Percentiles rank a stretch among this genome's conserved stretches.
These are phyloP conservation scores for Fomitopsis serialis DNA, from an alignment of 768 basidiomycete genomes.

Conservation along the genomic window DNA sequence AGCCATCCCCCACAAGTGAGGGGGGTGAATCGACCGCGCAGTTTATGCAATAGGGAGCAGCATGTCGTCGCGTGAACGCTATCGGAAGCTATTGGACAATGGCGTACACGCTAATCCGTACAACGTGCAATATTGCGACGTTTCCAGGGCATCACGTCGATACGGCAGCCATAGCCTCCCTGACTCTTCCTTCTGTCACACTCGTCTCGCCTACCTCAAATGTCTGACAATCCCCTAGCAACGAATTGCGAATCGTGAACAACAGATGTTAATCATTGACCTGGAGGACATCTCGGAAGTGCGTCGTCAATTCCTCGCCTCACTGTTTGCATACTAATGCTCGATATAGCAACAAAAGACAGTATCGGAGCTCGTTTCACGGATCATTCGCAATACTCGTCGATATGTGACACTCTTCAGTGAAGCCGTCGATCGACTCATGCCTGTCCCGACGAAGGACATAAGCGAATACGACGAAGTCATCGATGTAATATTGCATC, in stretches of 20 bases:
- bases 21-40: too few relatives aligned
- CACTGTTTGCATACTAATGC: not conserved
- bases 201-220: too few relatives aligned
- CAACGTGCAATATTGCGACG: too few relatives aligned
- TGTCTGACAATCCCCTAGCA: slow-evolving; percentile 44
- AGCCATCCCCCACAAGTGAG: too few relatives aligned
- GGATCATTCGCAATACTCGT: slow-evolving; percentile 79
- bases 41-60: too few relatives aligned
- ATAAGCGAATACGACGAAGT: slow-evolving; percentile 91
- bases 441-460: slow-evolving; percentile 86
- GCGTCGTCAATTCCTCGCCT: slow-evolving; percentile 16
- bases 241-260: slow-evolving; percentile 89
- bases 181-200: not conserved
- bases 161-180: not conserved
- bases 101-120: too few relatives aligned
- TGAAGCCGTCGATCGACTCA: slow-evolving; percentile 84
- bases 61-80: too few relatives aligned
- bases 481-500: slow-evolving; percentile 94
- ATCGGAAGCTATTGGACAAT: too few relatives aligned
- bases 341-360: slow-evolving; percentile 60
- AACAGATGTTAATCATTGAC: slow-evolving; percentile 84
- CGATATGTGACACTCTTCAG: slow-evolving; percentile 89
- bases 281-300: slow-evolving; percentile 83
- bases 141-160: too few relatives aligned
- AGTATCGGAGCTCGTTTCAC: slow-evolving; percentile 66